Evolutionary conservation across 345 rosid genomes (phyloP).

Genomic region (Erysimum cheiranthoides): DNA sequence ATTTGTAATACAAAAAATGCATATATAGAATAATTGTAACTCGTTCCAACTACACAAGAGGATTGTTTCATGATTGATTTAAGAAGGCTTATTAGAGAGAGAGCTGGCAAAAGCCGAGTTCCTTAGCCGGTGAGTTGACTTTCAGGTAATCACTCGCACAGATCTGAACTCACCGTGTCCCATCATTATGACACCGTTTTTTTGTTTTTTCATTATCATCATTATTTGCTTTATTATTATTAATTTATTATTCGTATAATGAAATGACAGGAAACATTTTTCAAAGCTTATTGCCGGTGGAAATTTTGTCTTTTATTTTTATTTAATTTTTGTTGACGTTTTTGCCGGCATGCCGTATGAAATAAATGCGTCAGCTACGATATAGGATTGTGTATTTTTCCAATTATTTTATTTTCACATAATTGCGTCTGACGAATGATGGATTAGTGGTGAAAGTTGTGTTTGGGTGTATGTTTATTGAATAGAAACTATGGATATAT

Average conservation of each 20-base stretch:
- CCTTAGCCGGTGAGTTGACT: slow-evolving; percentile 45
- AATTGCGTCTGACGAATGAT: slow-evolving; percentile 12
- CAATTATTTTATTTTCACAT: slow-evolving; percentile 21
- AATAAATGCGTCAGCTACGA: slow-evolving; percentile 42
- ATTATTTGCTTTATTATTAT: not conserved
- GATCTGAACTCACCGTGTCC: slow-evolving; percentile 43
- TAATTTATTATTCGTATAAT: not conserved
- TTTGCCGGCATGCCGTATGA: slow-evolving; percentile 43
- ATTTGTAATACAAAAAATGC: not conserved
- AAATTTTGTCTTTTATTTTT: slow-evolving; percentile 28
- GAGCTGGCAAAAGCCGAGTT: slow-evolving; percentile 39
- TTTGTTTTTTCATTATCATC: not conserved
- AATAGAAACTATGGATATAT: too few relatives aligned
- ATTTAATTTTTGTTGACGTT: slow-evolving; percentile 40
- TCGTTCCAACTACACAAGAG: not conserved
- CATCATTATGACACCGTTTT: slow-evolving; percentile 39
- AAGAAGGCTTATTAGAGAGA: not conserved
- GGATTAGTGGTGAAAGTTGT: slow-evolving; percentile 5
- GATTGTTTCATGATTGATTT: slow-evolving; percentile 6
- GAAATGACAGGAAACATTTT: slow-evolving; percentile 19
- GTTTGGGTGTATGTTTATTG: not conserved
- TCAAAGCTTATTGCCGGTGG: slow-evolving; percentile 42
- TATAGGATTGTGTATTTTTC: slow-evolving; percentile 15
- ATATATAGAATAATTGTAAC: not conserved
- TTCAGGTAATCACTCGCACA: slow-evolving; percentile 21